phyloP scores from a whole-genome alignment of 129 eudicot species.

The Artemisia argyi region DNA sequence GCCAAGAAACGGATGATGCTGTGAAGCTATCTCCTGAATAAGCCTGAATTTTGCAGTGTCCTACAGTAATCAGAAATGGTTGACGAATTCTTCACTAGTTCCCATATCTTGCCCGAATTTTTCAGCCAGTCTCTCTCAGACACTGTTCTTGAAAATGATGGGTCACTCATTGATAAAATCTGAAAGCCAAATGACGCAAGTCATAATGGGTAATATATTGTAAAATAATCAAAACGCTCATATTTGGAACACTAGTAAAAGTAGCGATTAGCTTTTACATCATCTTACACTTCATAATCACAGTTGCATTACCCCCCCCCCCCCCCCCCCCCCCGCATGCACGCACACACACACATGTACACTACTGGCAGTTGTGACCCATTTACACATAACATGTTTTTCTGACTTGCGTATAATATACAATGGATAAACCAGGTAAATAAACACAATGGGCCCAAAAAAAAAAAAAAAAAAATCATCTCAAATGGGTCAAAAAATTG shows the following conservation, averaged over 20 bases:
- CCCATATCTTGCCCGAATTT: slow-evolving; percentile 94
- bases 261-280: no score
- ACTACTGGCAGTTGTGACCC: neutral
- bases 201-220: no score
- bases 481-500: neutral
- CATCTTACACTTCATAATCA: no score
- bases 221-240: no score
- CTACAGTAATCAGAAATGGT: slow-evolving; percentile 64
- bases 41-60: slow-evolving; percentile 76
- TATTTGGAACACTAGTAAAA: no score
- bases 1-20: slow-evolving; percentile 4
- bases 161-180: slow-evolving; percentile 74
- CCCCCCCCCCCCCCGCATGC: no score
- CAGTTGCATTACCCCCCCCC: no score
- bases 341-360: no score
- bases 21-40: slow-evolving; percentile 63
- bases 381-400: neutral
- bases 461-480: neutral
- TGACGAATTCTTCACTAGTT: slow-evolving; percentile 75
- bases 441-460: neutral
- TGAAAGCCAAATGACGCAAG: slow-evolving; percentile 19
- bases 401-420: neutral
- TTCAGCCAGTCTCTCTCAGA: slow-evolving; percentile 98
- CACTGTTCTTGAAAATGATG: slow-evolving; percentile 82
- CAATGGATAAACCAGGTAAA: neutral